Evolutionary conservation across 2,329 filamentous ascomycete genomes (phyloP), one percentile per base, ranked within the genome.

Genomic region (Aspergillus awamori): DNA sequence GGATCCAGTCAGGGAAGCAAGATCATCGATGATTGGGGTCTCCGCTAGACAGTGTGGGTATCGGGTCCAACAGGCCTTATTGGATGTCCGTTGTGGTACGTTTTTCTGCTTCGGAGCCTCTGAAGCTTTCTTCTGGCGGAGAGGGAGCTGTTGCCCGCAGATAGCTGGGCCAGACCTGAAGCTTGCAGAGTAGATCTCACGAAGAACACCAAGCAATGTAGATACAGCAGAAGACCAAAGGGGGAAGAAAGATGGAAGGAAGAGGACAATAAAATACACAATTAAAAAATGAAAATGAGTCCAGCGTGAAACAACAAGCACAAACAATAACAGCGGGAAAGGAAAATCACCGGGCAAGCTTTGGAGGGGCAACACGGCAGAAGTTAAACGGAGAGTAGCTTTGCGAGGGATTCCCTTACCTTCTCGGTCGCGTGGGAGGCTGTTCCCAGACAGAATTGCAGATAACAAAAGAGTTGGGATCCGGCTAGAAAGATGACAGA

Each of bases 51-150:
- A 26, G 43, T 57, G 65, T 71, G 70, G 67, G 63, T 67, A 70
- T 68, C 53, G 58, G 39, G 52, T 60, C 53, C 47, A 57, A 7
- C 55, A 66, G 61, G 67, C 62, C 63, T 70, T 65, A 72, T 72
- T 68, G 69, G 63, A 66, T n/a, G 47, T 15, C 47, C n/a, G 47
- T 26, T n/a, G 24, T 51, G 47, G 47, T 51, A 33, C 47, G 47
- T 33, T 51, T 51, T 30, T 33, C 24, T 17, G 24, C 47, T 58
- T 67, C 62, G 65, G 62, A 63, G 53, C 47, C n/a, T 45, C 53
- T 63, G 64, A 63, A 63, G 61, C 53, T 36, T 56, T 41, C 58
- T 61, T 41, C 58, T 61, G 15, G 38, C 58, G 41, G 41, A 48
- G 39, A 55, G 60, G 58, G 61, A 63, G 61, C 58, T 63, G 28